Conservation (phyloP, 2,329 filamentous ascomycete genomes). For the Diaporthe ampelina region DNA sequence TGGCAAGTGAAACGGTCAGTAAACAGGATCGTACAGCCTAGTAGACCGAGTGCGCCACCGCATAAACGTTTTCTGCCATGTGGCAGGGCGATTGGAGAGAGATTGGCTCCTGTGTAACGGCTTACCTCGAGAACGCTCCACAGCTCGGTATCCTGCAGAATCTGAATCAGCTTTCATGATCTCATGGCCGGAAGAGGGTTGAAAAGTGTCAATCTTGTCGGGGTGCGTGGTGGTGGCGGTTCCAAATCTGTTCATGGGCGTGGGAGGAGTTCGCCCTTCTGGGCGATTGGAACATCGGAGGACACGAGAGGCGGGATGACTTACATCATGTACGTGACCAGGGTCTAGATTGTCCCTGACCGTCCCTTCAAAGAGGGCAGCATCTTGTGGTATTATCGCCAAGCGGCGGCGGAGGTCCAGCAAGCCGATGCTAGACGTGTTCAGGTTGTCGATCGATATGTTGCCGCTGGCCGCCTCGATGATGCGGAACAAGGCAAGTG, state of each 20-base stretch:
- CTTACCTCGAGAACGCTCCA: conserved; percentile 91
- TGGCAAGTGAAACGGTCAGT: conserved; percentile 54
- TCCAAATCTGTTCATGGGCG: conserved; percentile 17
- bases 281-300: neutral
- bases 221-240: conserved; percentile 15
- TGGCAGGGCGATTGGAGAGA: conserved; percentile 42
- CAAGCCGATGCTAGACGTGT: conserved; percentile 91
- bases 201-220: conserved; percentile 27
- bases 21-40: conserved; percentile 52
- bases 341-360: conserved; percentile 97
- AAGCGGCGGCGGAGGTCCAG: conserved; percentile 89
- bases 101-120: conserved; percentile 47
- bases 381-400: conserved; percentile 98
- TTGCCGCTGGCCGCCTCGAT: conserved; percentile 88
- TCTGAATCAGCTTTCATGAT: conserved; percentile 41
- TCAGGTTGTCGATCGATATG: conserved; percentile 89
- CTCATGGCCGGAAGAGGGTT: conserved; percentile 25
- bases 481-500: conserved; percentile 92
- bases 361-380: conserved; percentile 81
- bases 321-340: conserved; percentile 84
- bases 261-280: conserved; percentile 20
- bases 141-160: conserved; percentile 81
- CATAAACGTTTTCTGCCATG: conserved; percentile 42
- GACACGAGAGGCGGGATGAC: conserved; percentile 19
- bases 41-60: conserved; percentile 46